Percentiles rank a stretch among this genome's conserved stretches.
phyloP scores from a whole-genome alignment of 805 yeast genomes.

The Wickerhamiella azyma region DNA sequence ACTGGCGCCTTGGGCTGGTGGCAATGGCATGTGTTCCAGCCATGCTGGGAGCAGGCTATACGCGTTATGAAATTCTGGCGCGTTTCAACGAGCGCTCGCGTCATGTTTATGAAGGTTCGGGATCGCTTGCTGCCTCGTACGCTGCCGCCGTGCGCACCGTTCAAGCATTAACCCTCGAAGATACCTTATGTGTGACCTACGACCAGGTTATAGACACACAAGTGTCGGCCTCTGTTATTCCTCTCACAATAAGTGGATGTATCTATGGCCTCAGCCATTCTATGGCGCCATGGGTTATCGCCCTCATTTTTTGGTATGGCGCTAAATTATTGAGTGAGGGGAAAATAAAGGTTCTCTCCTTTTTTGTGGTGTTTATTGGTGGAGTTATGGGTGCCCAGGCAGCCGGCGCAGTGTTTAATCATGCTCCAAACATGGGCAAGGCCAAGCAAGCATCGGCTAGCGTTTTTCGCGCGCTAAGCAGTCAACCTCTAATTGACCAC shows the following conservation, averaged over 20 bases:
- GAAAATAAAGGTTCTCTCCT: slow-evolving; percentile 23
- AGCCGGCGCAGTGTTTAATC: slow-evolving; percentile 26
- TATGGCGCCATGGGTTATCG: slow-evolving; percentile 28
- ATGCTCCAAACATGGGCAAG: slow-evolving; percentile 33
- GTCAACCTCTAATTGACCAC: slow-evolving; percentile 25
- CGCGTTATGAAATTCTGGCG: slow-evolving; percentile 26
- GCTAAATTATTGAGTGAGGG: slow-evolving; percentile 25
- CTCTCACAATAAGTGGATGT: slow-evolving; percentile 24
- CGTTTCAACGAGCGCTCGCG: slow-evolving; percentile 26
- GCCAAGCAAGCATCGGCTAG: slow-evolving; percentile 27
- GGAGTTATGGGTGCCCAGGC: slow-evolving; percentile 31
- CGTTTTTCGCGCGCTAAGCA: slow-evolving; percentile 23
- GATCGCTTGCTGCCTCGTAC: slow-evolving; percentile 30
- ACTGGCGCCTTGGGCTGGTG: slow-evolving; percentile 31
- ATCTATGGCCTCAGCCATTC: slow-evolving; percentile 29
- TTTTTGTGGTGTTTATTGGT: slow-evolving; percentile 29
- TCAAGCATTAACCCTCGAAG: slow-evolving; percentile 29
- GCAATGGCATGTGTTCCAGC: slow-evolving; percentile 29
- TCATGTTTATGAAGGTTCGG: slow-evolving; percentile 28
- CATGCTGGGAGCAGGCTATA: slow-evolving; percentile 28
- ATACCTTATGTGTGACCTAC: slow-evolving; percentile 25
- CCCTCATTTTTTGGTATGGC: slow-evolving; percentile 33
- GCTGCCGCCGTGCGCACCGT: slow-evolving; percentile 31
- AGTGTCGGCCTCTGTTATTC: slow-evolving; percentile 21
- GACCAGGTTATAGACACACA: slow-evolving; percentile 21